Evolutionary conservation across 768 basidiomycete genomes (phyloP).

Genomic region (Ephemerocybe angulata): DNA sequence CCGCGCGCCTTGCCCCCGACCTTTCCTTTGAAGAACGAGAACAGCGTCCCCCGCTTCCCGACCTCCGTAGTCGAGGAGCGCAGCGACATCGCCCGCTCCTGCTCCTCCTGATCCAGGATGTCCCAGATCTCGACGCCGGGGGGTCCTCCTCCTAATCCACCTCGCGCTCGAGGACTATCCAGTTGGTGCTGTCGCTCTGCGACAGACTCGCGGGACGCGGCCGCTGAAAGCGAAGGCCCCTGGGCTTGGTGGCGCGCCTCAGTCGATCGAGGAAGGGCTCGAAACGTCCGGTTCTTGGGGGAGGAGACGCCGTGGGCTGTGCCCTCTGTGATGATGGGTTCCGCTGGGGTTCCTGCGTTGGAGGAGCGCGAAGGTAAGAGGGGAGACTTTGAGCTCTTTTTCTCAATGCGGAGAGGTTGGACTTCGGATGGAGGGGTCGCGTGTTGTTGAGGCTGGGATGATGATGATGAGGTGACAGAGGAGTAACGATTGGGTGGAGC

Average conservation of each 20-base stretch:
- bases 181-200: too few species aligned
- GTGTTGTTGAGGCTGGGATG: not conserved
- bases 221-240: too few species aligned
- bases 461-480: not conserved
- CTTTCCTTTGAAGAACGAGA: slow-evolving; percentile 19
- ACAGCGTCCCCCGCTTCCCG: slow-evolving; percentile 38
- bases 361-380: not conserved
- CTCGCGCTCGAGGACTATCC: too few species aligned
- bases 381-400: not conserved
- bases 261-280: too few species aligned
- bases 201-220: too few species aligned
- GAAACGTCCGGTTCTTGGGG: too few species aligned
- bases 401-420: not conserved
- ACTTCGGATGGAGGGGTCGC: not conserved
- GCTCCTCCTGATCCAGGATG: slow-evolving; percentile 36
- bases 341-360: not conserved
- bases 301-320: too few species aligned
- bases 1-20: not conserved
- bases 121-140: slow-evolving; percentile 51
- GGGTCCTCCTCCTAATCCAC: too few species aligned
- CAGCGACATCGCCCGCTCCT: slow-evolving; percentile 15
- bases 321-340: too few species aligned
- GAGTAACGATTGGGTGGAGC: not conserved
- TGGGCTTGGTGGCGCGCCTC: too few species aligned
- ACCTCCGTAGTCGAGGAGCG: slow-evolving; percentile 28